Conservation (phyloP, 2,329 filamentous ascomycete genomes). For the Penicillium occitanis region DNA sequence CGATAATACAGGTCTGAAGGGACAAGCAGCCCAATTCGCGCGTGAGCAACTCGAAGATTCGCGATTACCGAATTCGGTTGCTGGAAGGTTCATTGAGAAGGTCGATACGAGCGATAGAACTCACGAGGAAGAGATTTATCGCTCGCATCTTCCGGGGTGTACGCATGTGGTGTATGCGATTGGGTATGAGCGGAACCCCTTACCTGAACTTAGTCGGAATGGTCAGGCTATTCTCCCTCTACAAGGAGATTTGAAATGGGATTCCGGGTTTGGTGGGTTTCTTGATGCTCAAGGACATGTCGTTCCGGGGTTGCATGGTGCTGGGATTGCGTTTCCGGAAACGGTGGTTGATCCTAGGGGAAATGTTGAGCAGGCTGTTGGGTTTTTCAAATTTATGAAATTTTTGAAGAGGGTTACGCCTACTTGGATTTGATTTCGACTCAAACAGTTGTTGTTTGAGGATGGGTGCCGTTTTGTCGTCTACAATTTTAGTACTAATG, state of each 20-base stretch:
- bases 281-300: constrained; percentile 43
- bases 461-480: neutral
- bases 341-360: constrained; percentile 60
- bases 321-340: constrained; percentile 65
- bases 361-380: constrained; percentile 62
- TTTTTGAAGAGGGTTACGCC: constrained; percentile 58
- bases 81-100: constrained; percentile 50
- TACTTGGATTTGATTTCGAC: constrained; percentile 42
- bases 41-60: constrained; percentile 58
- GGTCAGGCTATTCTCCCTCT: constrained; percentile 28
- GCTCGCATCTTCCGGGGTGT: constrained; percentile 50
- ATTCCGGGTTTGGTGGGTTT: constrained; percentile 44
- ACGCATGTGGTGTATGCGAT: constrained; percentile 60
- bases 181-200: constrained; percentile 54
- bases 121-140: constrained; percentile 49
- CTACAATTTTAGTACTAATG: neutral
- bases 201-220: constrained; percentile 50
- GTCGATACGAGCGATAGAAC: constrained; percentile 44
- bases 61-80: constrained; percentile 46
- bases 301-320: constrained; percentile 58
- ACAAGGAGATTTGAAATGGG: constrained; percentile 32
- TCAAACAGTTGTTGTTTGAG: neutral
- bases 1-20: constrained; percentile 67
- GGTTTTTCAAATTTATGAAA: constrained; percentile 66
- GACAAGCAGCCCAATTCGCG: constrained; percentile 60